Base-by-base conservation (phyloP, 495 filamentous ascomycete species). In the Neurospora sp. region DNA sequence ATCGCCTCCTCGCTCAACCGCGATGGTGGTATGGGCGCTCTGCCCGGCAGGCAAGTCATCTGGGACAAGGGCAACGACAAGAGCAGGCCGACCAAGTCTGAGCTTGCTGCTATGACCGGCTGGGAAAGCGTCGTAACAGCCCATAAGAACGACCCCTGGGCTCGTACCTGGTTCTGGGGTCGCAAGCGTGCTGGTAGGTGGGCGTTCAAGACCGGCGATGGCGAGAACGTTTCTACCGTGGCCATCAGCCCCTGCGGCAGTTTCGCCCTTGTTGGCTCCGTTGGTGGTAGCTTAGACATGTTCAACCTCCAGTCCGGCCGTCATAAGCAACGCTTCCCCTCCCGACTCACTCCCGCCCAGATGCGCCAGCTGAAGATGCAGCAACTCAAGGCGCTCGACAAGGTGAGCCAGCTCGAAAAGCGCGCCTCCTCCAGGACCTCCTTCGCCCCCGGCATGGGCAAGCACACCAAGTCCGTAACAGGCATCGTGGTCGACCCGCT, bases 71-170 rank as follows among this genome's bases (percentile, higher is more conserved):
- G 87, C 11, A 87, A 85, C 35, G 85, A 87, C 72, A 83, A 86
- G 74, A 83, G 84, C 73, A 90, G 89, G 73, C 86, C 88, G 72
- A 80, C 82, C n/a, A 84, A 87, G 70, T 86, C 87, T 16, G 86
- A 88, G 76, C 80, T 87, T 27, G 92, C 89, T 70, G 89, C 88
- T 54, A 88, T 88, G 77, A 96, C 94, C 4, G 96, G 96, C 16
- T 98, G 96, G 95, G 96, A 98, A 80, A 97, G 94, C 78, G 89
- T 99, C 18, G 87, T 99, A 1, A 99, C 96, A 12, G 95, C 93
- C n/a, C 96, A 99, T 81, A 88, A 89, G 75, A 89, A 91, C 20
- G 95, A 98, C 76, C 89, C 90, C 69, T 92, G 87, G 77, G 96
- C 93, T 44, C 87, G 96, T 49, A 97, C 95, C 31, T 99, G 96